Evolutionary conservation across 176 grass and related monocot genomes (phyloP).

Genomic region (Thinopyrum elongatum): DNA sequence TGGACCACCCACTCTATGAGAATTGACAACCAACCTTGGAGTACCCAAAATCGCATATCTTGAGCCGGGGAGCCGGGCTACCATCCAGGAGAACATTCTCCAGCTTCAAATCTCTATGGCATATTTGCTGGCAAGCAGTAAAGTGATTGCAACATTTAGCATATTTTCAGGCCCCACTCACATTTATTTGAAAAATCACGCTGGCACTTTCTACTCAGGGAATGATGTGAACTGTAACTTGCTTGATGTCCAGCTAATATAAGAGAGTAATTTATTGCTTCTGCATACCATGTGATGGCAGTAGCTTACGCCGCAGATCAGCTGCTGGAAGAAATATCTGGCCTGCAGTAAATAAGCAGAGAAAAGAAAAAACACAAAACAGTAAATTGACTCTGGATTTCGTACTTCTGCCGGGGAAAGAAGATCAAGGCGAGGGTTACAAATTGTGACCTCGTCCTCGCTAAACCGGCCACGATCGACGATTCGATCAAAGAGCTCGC

Average conservation of each 20-base stretch:
- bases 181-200: constrained; percentile 35
- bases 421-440: background rate
- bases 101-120: constrained; percentile 85
- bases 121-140: constrained; percentile 70
- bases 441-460: constrained; percentile 61
- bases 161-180: constrained; percentile 33
- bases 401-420: background rate
- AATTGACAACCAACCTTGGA: constrained; percentile 54
- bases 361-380: background rate
- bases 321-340: constrained; percentile 88
- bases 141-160: constrained; percentile 32
- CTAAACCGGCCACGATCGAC: constrained; percentile 53
- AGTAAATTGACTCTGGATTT: background rate
- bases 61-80: constrained; percentile 56
- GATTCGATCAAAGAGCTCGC: constrained; percentile 73
- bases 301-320: constrained; percentile 76
- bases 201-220: constrained; percentile 30
- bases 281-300: constrained; percentile 68
- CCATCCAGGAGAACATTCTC: constrained; percentile 80
- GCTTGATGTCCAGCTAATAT: background rate
- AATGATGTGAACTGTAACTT: constrained; percentile 25
- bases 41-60: constrained; percentile 92
- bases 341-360: constrained; percentile 38
- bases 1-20: background rate
- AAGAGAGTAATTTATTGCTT: constrained; percentile 20